A percentile compares a stretch with the other conserved stretches of the same genome.
Evolutionary conservation across 768 basidiomycete genomes (phyloP).

Genomic region (Tylopilus sp.): DNA sequence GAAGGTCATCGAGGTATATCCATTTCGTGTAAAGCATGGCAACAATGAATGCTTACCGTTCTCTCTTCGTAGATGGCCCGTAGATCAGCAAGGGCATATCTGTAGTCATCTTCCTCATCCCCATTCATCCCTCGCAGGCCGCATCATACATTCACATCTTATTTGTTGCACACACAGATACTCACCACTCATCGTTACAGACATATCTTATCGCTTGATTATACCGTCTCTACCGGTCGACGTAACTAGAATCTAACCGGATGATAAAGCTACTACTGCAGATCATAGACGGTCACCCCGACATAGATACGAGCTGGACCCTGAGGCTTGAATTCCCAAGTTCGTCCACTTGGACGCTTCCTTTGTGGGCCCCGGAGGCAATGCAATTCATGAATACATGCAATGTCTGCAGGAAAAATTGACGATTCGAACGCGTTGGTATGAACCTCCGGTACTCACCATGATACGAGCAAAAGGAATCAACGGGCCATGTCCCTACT

Average conservation of each 20-base stretch:
- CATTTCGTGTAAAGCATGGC: neutral
- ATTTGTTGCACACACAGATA: constrained; percentile 17
- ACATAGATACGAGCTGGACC: neutral
- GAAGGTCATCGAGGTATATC: constrained; percentile 91
- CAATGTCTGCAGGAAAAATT: too few species aligned
- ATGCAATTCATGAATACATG: too few species aligned
- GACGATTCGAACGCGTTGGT: too few species aligned
- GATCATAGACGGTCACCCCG: neutral
- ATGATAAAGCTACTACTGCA: neutral
- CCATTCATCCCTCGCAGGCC: neutral
- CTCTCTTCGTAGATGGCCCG: constrained; percentile 45
- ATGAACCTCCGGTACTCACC: too few species aligned
- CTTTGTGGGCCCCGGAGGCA: too few species aligned
- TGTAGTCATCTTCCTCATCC: constrained; percentile 25
- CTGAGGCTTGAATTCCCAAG: neutral
- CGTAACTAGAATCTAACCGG: neutral
- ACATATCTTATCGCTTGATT: constrained; percentile 31
- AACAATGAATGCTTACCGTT: neutral
- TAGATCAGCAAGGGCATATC: constrained; percentile 48
- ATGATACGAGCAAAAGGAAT: too few species aligned
- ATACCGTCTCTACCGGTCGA: constrained; percentile 12
- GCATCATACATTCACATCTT: constrained; percentile 11
- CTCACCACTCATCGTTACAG: constrained; percentile 31
- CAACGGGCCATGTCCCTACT: too few species aligned
- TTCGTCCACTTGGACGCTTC: too few species aligned